Base-by-base conservation (phyloP, 331 rosid genomes). In the Acacia pycnantha region DNA sequence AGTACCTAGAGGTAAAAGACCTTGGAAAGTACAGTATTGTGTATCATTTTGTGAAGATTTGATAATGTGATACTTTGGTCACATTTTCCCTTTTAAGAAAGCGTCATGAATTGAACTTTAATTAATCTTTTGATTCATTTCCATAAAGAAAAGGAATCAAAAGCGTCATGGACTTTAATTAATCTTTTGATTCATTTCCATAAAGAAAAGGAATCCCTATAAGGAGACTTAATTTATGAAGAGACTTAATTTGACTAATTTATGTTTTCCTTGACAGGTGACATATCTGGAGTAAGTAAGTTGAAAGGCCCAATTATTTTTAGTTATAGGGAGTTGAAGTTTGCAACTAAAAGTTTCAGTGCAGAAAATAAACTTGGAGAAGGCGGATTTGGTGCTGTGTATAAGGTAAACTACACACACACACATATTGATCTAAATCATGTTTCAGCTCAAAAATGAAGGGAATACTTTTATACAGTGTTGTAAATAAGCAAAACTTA, bases 1-100 rank as follows among this genome's bases (percentile, higher is more conserved):
- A n/a, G 62, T 2, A 46, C 44, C 51, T 14, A 84, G 89, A 84
- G 86, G 93, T 89, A 77, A 51, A 26, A 26, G 9, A 37, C 62
- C 61, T 54, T 21, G 12, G 14, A 54, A 6, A 54, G 11, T 8
- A 24, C 7, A 54, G 11, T 8, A 24, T 21, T 54, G 22, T 51
- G 9, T 18, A 51, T 19, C 56, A 19, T 5, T 7, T 68, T 68
- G 6, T 11, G 4, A 12, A 15, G 22, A 18, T 37, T 18, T 10
- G 4, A 16, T 15, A 15, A 50, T 15, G 41, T 68, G 53, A 29
- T 56, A 15, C 27, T 37, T 37, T 6, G 40, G 41, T 6, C 9
- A 37, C 41, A 37, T 37, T 37, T 37, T 37, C 41, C 41, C 41
- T 37, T 37, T 16, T 15, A 6, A 71, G 7, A 26, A 46, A 31